Conservation (phyloP, 495 filamentous ascomycete genomes). For the Xylaria castorea region DNA sequence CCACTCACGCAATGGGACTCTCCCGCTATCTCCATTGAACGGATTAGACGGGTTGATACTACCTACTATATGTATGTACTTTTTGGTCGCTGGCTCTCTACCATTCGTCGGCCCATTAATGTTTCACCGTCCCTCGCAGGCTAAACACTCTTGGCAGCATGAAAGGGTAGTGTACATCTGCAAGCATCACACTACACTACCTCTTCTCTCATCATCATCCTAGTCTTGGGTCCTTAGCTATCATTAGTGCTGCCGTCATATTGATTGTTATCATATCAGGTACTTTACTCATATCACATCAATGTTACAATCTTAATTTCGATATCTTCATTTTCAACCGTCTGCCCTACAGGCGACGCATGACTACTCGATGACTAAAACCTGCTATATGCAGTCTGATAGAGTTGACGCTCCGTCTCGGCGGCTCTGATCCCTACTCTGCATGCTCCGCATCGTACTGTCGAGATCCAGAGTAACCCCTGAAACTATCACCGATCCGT, state of each 20-base stretch:
- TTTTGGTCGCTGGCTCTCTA: neutral
- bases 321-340: neutral
- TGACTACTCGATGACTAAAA: neutral
- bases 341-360: neutral
- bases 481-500: conserved; percentile 14
- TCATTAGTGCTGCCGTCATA: conserved; percentile 14
- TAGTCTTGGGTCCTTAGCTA: neutral
- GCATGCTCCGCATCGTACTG: neutral
- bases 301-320: conserved; percentile 5
- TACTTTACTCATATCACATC: neutral
- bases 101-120: conserved; percentile 12
- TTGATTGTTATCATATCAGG: conserved; percentile 10
- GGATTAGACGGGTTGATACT: conserved; percentile 17
- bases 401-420: neutral
- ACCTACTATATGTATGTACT: neutral
- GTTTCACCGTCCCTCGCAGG: neutral
- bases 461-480: neutral
- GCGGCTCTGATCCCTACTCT: neutral
- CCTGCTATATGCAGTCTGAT: neutral
- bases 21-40: neutral
- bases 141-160: conserved; percentile 25
- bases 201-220: neutral
- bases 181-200: neutral
- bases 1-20: conserved; percentile 10
- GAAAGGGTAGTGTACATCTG: neutral